These are phyloP conservation scores for Chrysosporium queenslandicum DNA, from an alignment of 2,329 filamentous ascomycete genomes.

Conservation along the genomic window DNA sequence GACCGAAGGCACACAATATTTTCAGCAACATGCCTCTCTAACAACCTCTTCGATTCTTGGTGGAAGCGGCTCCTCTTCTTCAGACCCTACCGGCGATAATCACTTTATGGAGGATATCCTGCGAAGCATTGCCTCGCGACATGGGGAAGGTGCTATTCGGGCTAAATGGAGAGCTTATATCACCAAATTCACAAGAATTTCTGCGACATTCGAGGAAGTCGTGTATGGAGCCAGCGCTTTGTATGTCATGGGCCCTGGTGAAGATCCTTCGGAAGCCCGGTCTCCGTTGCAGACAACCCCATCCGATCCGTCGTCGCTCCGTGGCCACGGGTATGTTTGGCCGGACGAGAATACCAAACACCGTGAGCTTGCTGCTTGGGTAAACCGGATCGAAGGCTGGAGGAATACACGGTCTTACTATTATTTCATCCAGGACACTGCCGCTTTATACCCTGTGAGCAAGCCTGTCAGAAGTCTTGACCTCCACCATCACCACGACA, in stretches of 20 bases:
- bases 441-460: slow-evolving; percentile 31
- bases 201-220: slow-evolving; percentile 87
- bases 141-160: slow-evolving; percentile 80
- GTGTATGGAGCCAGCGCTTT: slow-evolving; percentile 90
- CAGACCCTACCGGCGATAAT: slow-evolving; percentile 73
- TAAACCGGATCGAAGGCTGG: slow-evolving; percentile 92
- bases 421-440: slow-evolving; percentile 72
- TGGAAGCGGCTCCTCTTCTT: slow-evolving; percentile 21
- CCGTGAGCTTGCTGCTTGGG: slow-evolving; percentile 81
- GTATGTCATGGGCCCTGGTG: slow-evolving; percentile 68
- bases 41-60: slow-evolving; percentile 20
- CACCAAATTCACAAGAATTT: slow-evolving; percentile 82
- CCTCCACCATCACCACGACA: slow-evolving; percentile 84
- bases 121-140: slow-evolving; percentile 70
- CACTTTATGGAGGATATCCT: slow-evolving; percentile 82
- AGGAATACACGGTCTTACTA: slow-evolving; percentile 91
- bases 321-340: slow-evolving; percentile 94
- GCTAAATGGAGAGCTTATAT: slow-evolving; percentile 93
- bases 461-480: slow-evolving; percentile 46
- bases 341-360: slow-evolving; percentile 68
- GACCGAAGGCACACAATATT: slow-evolving; percentile 78
- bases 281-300: slow-evolving; percentile 31
- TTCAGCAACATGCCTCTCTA: slow-evolving; percentile 58
- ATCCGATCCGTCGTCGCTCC: slow-evolving; percentile 45
- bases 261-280: slow-evolving; percentile 37